Conservation (phyloP, 805 yeast genomes). For the Priceomyces haplophilus region DNA sequence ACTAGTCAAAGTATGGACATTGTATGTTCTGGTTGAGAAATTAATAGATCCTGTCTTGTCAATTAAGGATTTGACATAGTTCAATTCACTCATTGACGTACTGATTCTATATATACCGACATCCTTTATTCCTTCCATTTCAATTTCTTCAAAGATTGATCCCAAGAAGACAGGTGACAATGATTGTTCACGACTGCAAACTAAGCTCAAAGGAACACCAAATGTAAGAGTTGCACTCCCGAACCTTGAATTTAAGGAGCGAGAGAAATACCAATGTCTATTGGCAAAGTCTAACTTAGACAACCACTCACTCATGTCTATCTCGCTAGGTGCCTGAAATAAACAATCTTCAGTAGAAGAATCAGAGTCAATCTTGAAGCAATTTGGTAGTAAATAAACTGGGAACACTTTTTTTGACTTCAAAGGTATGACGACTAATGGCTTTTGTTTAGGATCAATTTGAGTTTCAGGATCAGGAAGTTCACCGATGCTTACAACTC, state of each 20-base stretch:
- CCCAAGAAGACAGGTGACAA: slow-evolving; percentile 64
- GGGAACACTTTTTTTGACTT: slow-evolving; percentile 48
- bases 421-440: slow-evolving; percentile 46
- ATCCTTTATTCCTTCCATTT: slow-evolving; percentile 82
- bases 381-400: slow-evolving; percentile 46
- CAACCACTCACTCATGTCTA: slow-evolving; percentile 76
- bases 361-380: slow-evolving; percentile 49
- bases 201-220: slow-evolving; percentile 78
- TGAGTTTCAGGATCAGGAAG: slow-evolving; percentile 52
- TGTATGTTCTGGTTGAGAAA: slow-evolving; percentile 55
- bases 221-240: slow-evolving; percentile 47
- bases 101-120: slow-evolving; percentile 76
- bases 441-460: slow-evolving; percentile 48
- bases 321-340: slow-evolving; percentile 62
- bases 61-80: slow-evolving; percentile 40
- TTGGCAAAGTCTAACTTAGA: slow-evolving; percentile 44
- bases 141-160: slow-evolving; percentile 69
- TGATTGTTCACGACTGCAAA: slow-evolving; percentile 69
- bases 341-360: slow-evolving; percentile 50
- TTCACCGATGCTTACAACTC: slow-evolving; percentile 48
- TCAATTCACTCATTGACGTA: slow-evolving; percentile 48
- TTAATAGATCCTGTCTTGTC: slow-evolving; percentile 47
- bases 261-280: slow-evolving; percentile 56
- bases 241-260: slow-evolving; percentile 25
- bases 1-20: slow-evolving; percentile 83